Evolutionary conservation across 2,329 filamentous ascomycete species (phyloP), one percentile per base, ranked within the genome.

Genomic region (Venturia carpophila): DNA sequence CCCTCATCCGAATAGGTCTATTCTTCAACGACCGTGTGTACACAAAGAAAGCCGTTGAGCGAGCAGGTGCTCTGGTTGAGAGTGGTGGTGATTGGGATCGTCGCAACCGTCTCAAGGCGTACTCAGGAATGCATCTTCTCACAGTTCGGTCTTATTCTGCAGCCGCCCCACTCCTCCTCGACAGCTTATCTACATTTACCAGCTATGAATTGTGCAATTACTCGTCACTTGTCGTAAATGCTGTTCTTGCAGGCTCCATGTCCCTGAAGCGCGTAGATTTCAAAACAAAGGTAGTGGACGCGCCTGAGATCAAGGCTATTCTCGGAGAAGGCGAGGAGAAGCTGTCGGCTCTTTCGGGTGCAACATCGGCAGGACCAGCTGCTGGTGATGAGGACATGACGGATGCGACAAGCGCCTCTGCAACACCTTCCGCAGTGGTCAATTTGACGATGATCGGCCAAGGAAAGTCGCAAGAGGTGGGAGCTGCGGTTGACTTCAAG

Each of bases 161-260:
- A 66, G 92, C 92, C 49, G 94, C 94, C 1, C 93, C 94, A 49
- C 85, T 97, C 13, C 88, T 99, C 62, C 91, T 99, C 73, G 94
- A 99, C 82, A 96, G 91, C 74, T 83, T 99, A 70, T 97, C 93
- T 37, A 99, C 94, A 27, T 99, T 99, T 77, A 99, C 94, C 68
- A 97, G 92, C 76, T 97, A 97, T 80, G 94, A 99, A 78, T 86
- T 99, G 62, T 99, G 94, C 86, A 93, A 89, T 69, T 99, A 99
- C 81, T 96, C 92, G 66, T 89, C 86, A 67, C 85, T 99, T 30
- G 94, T 99, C 63, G 87, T 97, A 66, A 99, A 97, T 80, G 92
- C 94, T 1, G 93, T 97, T 27, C 87, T 99, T 42, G 92, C 94
- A 43, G 94, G 94, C 66, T 95, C 92, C 7, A 88, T 97, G 30